Base-by-base conservation (phyloP, 1,284 basidiomycete species). In the Ustilago trichophora region DNA sequence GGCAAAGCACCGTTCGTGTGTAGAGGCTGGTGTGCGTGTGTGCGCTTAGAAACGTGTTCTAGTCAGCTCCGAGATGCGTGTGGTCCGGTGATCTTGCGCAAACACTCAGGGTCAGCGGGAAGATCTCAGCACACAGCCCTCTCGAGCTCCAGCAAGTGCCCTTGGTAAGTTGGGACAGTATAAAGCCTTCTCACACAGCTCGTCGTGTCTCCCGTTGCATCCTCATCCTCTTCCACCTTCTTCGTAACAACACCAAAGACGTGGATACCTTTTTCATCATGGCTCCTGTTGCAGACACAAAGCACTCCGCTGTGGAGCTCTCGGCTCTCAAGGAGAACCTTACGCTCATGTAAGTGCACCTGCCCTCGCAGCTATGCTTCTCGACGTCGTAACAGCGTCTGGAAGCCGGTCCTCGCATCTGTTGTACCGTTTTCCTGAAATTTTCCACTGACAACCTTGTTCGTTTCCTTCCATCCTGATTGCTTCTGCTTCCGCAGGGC, bases 241-340 rank as follows among this genome's bases (percentile, higher is more conserved):
- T 24, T 16, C 25, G 6, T 24, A 6, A 12, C 32, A 19, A 13
- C 34, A n/a, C n/a, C n/a, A n/a, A n/a, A n/a, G n/a, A n/a, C 19
- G 18, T 22, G 40, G 11, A 15, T 27, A 25, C 21, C 4, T 36
- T 15, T n/a, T 4, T 40, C 36, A 63, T 9, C 12, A 72, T 72
- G 68, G 63, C 68, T 41, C 68, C 63, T 16, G 63, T 67, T 35
- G 59, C 59, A 38, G 55, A 66, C 47, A 48, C 36, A 48, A 50
- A 54, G 44, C 24, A 45, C 37, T 52, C 65, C 36, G 25, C 49
- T 18, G 19, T 48, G 49, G 60, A 57, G 49, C 62, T 73, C 32
- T 54, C 52, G n/a, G 58, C 46, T 40, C 69, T 72, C 47, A 72
- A 65, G 51, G 65, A 72, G 56, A 72, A 72, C 47, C 71, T 73